A percentile compares a stretch with the other conserved stretches of the same genome.
Evolutionary conservation across 2,329 filamentous ascomycete genomes (phyloP).

Genomic region (Fusarium sublunatum): DNA sequence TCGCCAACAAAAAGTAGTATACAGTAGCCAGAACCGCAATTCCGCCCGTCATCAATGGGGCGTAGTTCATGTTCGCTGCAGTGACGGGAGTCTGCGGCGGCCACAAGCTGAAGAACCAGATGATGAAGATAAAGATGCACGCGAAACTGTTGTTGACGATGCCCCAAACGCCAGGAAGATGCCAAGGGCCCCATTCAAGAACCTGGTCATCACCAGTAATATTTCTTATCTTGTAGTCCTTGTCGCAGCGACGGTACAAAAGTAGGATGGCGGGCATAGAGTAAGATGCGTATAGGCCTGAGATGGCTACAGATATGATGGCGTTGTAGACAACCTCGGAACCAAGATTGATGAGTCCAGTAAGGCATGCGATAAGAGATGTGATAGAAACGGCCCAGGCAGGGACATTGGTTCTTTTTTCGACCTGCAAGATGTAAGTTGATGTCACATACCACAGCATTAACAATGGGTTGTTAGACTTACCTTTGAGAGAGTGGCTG

Average conservation of each 20-base stretch:
- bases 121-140: constrained; percentile 62
- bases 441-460: accelerated
- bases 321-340: constrained; percentile 41
- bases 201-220: constrained; percentile 29
- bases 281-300: constrained; percentile 40
- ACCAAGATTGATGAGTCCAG: constrained; percentile 41
- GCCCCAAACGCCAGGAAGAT: constrained; percentile 61
- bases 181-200: constrained; percentile 65
- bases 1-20: constrained; percentile 58
- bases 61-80: constrained; percentile 58
- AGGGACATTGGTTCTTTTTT: constrained; percentile 35
- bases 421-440: constrained; percentile 25
- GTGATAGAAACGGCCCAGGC: constrained; percentile 40
- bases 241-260: constrained; percentile 41
- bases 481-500: constrained; percentile 31
- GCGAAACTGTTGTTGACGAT: constrained; percentile 65
- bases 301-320: constrained; percentile 39
- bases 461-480: not conserved
- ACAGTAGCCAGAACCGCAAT: constrained; percentile 56
- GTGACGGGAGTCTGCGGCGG: constrained; percentile 47
- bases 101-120: constrained; percentile 67
- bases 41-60: constrained; percentile 56
- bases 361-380: constrained; percentile 37
- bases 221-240: constrained; percentile 36
- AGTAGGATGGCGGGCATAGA: constrained; percentile 38